phyloP scores from a whole-genome alignment of 1,284 basidiomycete genomes.

The Earliella scabrosa region DNA sequence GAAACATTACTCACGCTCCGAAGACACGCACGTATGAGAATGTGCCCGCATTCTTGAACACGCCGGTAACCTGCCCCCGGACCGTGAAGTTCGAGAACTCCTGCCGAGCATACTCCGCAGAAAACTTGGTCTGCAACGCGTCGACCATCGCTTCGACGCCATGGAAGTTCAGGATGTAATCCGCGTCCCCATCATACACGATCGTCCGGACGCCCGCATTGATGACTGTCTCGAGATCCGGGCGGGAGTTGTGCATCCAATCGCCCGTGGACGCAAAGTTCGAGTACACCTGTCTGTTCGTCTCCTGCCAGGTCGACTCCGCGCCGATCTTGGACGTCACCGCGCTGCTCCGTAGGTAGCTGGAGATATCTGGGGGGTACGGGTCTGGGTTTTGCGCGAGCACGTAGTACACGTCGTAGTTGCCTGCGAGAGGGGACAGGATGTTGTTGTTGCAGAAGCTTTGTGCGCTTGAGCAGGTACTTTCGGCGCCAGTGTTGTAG shows the following conservation, averaged over 20 bases:
- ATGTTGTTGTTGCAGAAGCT: conserved; percentile 59
- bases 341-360: conserved; percentile 42
- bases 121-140: conserved; percentile 27
- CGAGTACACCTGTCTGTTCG: conserved; percentile 50
- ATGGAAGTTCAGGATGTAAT: conserved; percentile 62
- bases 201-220: conserved; percentile 60
- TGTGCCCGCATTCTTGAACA: conserved; percentile 63
- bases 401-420: conserved; percentile 58
- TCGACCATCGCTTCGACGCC: conserved; percentile 64
- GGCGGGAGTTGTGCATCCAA: conserved; percentile 65
- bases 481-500: conserved; percentile 48
- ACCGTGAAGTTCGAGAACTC: conserved; percentile 57
- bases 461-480: conserved; percentile 58
- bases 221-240: conserved; percentile 60
- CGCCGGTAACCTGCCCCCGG: conserved; percentile 49
- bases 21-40: conserved; percentile 63
- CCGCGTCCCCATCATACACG: conserved; percentile 62
- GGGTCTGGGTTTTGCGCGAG: conserved; percentile 52
- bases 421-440: conserved; percentile 53
- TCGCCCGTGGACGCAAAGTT: conserved; percentile 67
- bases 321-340: conserved; percentile 51
- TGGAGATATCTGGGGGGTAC: conserved; percentile 56
- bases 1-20: conserved; percentile 40
- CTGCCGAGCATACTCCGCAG: conserved; percentile 36
- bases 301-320: conserved; percentile 51